A percentile compares a stretch with the other conserved stretches of the same genome.
Conservation (phyloP, 805 yeast genomes). For the Ogataea paraovalis region DNA sequence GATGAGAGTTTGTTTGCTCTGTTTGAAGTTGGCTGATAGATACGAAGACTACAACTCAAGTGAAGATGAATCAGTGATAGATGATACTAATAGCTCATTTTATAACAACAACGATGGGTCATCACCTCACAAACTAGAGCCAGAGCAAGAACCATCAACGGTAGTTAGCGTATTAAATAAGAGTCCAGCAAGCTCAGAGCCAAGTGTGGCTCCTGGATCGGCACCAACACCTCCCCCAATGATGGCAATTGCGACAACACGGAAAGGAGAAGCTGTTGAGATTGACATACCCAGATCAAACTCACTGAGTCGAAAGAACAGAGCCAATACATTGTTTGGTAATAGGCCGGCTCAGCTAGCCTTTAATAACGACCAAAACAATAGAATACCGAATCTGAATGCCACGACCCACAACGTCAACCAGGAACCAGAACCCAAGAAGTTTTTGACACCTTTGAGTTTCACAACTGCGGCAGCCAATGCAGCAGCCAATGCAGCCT, state of each 20-base stretch:
- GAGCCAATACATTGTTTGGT: constrained; percentile 17
- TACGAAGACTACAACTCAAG: constrained; percentile 67
- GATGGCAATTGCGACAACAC: constrained; percentile 79
- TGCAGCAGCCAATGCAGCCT: constrained; percentile 28
- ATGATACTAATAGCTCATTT: constrained; percentile 29
- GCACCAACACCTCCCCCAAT: constrained; percentile 59
- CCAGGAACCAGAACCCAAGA: constrained; percentile 11
- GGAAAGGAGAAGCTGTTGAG: constrained; percentile 76
- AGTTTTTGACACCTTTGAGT: constrained; percentile 17
- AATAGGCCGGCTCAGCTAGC: constrained; percentile 12
- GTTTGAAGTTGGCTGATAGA: constrained; percentile 57
- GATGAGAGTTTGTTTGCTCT: constrained; percentile 73
- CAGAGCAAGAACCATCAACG: constrained; percentile 12
- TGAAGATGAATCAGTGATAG: constrained; percentile 47
- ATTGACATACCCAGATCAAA: constrained; percentile 43
- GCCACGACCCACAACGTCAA: not conserved
- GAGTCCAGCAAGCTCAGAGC: constrained; percentile 8
- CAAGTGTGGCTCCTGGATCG: constrained; percentile 13
- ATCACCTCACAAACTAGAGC: constrained; percentile 15
- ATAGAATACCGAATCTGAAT: not conserved
- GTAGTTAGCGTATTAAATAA: not conserved
- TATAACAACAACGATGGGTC: constrained; percentile 13
- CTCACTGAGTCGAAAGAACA: constrained; percentile 24
- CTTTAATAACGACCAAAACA: not conserved
- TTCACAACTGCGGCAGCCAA: constrained; percentile 26